Evolutionary conservation across 257 asterid genomes (phyloP), one percentile per base, ranked within the genome.

Genomic region (Scutellaria baicalensis): DNA sequence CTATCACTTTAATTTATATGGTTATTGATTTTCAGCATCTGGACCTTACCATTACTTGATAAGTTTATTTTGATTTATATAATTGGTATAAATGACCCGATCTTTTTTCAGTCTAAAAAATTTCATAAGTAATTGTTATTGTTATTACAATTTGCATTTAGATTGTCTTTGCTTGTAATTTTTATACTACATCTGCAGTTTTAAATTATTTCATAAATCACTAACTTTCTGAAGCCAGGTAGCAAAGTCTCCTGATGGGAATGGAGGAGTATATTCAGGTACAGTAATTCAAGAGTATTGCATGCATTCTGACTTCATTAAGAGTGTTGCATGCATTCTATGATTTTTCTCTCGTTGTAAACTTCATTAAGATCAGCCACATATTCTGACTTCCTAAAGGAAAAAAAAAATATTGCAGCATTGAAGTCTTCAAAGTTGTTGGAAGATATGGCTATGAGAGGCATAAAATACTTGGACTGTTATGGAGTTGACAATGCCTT

Each of bases 241-340:
- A 49, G 96, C 97, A 13, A 91, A 88, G 82, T 90, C 99, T 72
- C 99, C 97, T 60, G 99, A 93, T 81, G 99, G 99, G 73, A 93
- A 93, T 66, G 99, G 97, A 59, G 99, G 99, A 79, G 91, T 93
- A 60, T 91, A 87, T 89, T 71, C 99, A 81, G 97, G 99, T 93
- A 75, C 9, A 39, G 57, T 74, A 33, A 38, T 48, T 64, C 72
- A 40, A 58, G 40, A 40, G 43, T 51, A 65, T 40, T 13, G 38
- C 39, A 57, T 55, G 65, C 73, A 48, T 51, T n/a, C n/a, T n/a
- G n/a, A n/a, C n/a, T n/a, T n/a, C n/a, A n/a, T n/a, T n/a, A 39
- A 57, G 39, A 39, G 43, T 51, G 61, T 39, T 12, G 43, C 38
- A 50, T 55, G 61, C 73, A 49, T 36, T 75, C 50, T 13, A 61